phyloP scores from a whole-genome alignment of 306 rosid genomes.

The Trifolium pratense region DNA sequence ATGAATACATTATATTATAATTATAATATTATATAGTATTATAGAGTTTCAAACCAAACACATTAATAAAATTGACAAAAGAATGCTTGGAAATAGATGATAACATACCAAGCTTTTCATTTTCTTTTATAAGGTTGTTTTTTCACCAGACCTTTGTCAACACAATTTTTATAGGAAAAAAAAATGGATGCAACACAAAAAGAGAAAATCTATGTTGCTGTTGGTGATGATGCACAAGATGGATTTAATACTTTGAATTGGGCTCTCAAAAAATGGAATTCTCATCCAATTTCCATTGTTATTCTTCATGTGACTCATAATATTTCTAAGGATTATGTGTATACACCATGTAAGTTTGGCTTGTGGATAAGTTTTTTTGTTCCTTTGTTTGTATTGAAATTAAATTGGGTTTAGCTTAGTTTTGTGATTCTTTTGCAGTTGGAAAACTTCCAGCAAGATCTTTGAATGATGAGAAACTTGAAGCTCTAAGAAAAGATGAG shows the following conservation, averaged over 20 bases:
- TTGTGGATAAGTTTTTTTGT: background rate
- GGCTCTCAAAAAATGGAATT: constrained; percentile 76
- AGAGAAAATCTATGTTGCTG: constrained; percentile 70
- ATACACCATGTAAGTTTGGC: constrained; percentile 70
- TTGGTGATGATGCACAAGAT: constrained; percentile 73
- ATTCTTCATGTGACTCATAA: constrained; percentile 61
- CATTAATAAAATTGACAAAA: constrained; percentile 16
- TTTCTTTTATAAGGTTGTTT: constrained; percentile 25
- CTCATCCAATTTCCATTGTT: constrained; percentile 69
- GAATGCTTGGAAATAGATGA: constrained; percentile 44
- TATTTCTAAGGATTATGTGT: constrained; percentile 58
- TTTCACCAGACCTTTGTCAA: constrained; percentile 35
- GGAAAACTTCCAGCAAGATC: constrained; percentile 85
- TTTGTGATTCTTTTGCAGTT: constrained; percentile 56
- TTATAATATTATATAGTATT: too few relatives aligned
- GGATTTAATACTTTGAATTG: constrained; percentile 74
- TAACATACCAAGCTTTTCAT: background rate
- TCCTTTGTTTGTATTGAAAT: constrained; percentile 15
- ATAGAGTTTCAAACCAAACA: constrained; percentile 32
- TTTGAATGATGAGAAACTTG: constrained; percentile 70
- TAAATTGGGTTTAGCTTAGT: constrained; percentile 33
- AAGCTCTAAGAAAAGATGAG: constrained; percentile 59
- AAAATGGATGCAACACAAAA: constrained; percentile 51
- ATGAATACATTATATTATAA: constrained; percentile 24
- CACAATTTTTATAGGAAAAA: background rate